Base-by-base conservation (phyloP, 2,329 filamentous ascomycete species). In the Penicillium griseofulvum region DNA sequence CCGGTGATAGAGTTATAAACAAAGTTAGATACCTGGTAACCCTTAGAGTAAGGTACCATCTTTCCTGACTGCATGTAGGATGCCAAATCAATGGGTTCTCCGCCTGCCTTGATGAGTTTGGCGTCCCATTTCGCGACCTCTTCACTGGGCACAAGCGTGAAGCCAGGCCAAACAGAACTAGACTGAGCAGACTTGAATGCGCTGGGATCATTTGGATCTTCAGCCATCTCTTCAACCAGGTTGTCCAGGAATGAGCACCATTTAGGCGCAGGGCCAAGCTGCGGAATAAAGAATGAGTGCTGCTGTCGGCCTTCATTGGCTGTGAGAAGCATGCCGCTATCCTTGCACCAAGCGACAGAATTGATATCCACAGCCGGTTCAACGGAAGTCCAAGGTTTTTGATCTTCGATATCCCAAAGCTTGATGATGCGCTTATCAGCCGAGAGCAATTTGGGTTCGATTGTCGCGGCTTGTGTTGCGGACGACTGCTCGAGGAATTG, bases 181-280 rank as follows among this genome's bases (percentile, higher is more conserved):
- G 82, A 69, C 51, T 78, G 73, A 29, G 71, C 68, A 26, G 69
- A 67, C 52, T 66, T 73, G 65, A 78, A 80, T 11, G 78, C 75
- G 49, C 83, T 81, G 5, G 85, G 86, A 66, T 88, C 85, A 65
- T 85, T 83, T 9, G 80, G 79, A 64, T 87, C 84, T 70, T 97
- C 93, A 9, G 93, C 93, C 91, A 99, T 97, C 75, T 99, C 95
- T 77, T 99, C 94, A 10, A 97, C 94, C 68, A 99, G 85, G 68
- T 95, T 97, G 76, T 99, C 95, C 59, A 99, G 79, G 84, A 97
- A 97, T 3, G 89, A 87, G 71, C 94, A 97, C 94, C 94, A 99
- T 68, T 86, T 90, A 0, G 94, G 95, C 1, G 94, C 92, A 0
- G 93, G 91, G 1, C 94, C 94, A 22, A 97, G 83, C 68, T 96